Base-by-base conservation (phyloP, 441 rosid species). In the Erodium texanum region DNA sequence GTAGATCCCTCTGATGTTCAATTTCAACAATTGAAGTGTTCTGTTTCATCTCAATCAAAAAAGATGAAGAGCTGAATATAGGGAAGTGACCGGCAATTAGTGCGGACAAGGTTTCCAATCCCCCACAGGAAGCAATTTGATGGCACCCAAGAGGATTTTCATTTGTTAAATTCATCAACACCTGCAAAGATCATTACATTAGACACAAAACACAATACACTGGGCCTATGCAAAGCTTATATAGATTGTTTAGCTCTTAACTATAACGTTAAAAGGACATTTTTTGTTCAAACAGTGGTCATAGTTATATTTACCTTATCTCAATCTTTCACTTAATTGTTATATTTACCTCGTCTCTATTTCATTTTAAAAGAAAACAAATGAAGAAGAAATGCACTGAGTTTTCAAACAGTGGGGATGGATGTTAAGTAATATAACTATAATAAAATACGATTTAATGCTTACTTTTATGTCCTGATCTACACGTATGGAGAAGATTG, bases 101-200 rank as follows among this genome's bases (percentile, higher is more conserved):
- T 56, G 82, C 78, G 69, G 84, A 80, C 90, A 93, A 83, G 63
- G 84, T 82, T 80, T 93, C 99, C 68, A 93, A 74, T 62, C 92
- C 99, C 73, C 89, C 89, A 76, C 83, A 91, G 19, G 82, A 79
- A 76, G 92, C 96, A 77, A 93, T 81, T 87, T 93, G 89, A 74
- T 76, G 86, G 80, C 99, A 93, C 54, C 97, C 93, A 50, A 80
- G 68, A 63, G 93, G 80, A 67, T 93, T 89, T 69, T 88, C 97
- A 79, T 93, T 91, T 20, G 99, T 91, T 74, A 93, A 80, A 80
- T 95, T 95, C 96, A 95, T 95, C 72, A 95, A 82, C 74, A 95
- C 99, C 99, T 95, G 87, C 78, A 71, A 71, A 54, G 61, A 54
- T 54, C 9, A 18, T 8, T 54, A 54, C 61, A 54, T 54, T 54